Percentiles rank a stretch among this genome's conserved stretches.
Evolutionary conservation across 139 green algal genomes (phyloP).

Genomic region (Coelastrella sp.): DNA sequence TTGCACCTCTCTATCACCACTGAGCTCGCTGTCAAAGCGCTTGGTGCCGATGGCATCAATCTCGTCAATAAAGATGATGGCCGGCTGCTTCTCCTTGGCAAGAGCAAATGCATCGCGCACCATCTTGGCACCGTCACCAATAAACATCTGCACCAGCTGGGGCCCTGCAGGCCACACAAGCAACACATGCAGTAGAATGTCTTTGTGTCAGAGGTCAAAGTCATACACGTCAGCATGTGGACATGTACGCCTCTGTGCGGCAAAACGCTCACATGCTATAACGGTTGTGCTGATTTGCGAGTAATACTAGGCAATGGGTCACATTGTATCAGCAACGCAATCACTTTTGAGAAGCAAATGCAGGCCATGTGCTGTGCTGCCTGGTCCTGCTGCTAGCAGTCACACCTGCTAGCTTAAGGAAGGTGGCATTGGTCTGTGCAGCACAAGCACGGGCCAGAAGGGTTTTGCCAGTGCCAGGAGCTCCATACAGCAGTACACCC

Average conservation of each 20-base stretch:
- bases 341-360: no score
- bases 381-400: background rate
- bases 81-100: conserved; percentile 98
- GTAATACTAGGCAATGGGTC: no score
- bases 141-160: conserved; percentile 99
- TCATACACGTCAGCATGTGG: no score
- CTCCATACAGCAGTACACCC: conserved; percentile 92
- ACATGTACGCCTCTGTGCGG: no score
- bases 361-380: no score
- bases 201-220: no score
- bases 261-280: no score
- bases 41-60: conserved; percentile 91
- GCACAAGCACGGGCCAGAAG: conserved; percentile 86
- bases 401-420: conserved; percentile 96
- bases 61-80: conserved; percentile 99
- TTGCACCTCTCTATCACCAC: conserved; percentile 98
- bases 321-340: no score
- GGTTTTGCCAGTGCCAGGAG: conserved; percentile 95
- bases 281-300: no score
- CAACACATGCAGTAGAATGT: no score
- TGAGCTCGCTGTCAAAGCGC: conserved; percentile 95
- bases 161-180: conserved; percentile 49
- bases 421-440: conserved; percentile 96
- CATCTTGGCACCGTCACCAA: conserved; percentile 99
- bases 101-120: conserved; percentile 98